Evolutionary conservation across 352 stramenopile species (phyloP).

Genomic region (Peronospora tabacina): DNA sequence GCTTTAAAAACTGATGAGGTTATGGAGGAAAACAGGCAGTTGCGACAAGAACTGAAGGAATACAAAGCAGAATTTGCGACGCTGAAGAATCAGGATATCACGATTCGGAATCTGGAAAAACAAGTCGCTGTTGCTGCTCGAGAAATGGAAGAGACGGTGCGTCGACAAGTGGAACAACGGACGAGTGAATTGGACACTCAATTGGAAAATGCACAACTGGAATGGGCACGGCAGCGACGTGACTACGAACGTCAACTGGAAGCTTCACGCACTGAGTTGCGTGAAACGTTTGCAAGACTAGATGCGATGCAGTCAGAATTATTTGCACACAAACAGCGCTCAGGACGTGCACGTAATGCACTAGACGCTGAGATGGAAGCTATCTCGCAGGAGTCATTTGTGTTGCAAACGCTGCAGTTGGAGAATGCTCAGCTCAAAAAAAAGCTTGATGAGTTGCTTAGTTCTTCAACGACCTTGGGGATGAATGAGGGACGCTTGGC

Average conservation of each 20-base stretch:
- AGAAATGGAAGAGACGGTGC: slow-evolving; percentile 54
- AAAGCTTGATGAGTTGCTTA: slow-evolving; percentile 68
- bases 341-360: slow-evolving; percentile 44
- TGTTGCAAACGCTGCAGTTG: slow-evolving; percentile 67
- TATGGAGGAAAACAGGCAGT: slow-evolving; percentile 86
- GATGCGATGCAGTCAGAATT: slow-evolving; percentile 90
- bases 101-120: slow-evolving; percentile 92
- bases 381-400: slow-evolving; percentile 77
- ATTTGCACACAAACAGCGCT: slow-evolving; percentile 80
- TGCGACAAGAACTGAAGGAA: slow-evolving; percentile 86
- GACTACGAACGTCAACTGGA: slow-evolving; percentile 68
- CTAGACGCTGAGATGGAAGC: slow-evolving; percentile 84
- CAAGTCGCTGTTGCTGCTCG: slow-evolving; percentile 78
- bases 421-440: slow-evolving; percentile 83
- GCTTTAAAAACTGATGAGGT: slow-evolving; percentile 38
- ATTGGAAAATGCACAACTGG: slow-evolving; percentile 54
- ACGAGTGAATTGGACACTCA: slow-evolving; percentile 61
- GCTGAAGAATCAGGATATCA: slow-evolving; percentile 96
- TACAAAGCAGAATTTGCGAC: slow-evolving; percentile 92
- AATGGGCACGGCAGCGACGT: slow-evolving; percentile 77
- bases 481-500: slow-evolving; percentile 7
- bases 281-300: slow-evolving; percentile 65
- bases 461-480: slow-evolving; percentile 19
- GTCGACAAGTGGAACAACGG: slow-evolving; percentile 49
- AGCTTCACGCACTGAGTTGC: slow-evolving; percentile 42